Conservation (phyloP, 164 flowering plant species). For the Magnolia sinica region DNA sequence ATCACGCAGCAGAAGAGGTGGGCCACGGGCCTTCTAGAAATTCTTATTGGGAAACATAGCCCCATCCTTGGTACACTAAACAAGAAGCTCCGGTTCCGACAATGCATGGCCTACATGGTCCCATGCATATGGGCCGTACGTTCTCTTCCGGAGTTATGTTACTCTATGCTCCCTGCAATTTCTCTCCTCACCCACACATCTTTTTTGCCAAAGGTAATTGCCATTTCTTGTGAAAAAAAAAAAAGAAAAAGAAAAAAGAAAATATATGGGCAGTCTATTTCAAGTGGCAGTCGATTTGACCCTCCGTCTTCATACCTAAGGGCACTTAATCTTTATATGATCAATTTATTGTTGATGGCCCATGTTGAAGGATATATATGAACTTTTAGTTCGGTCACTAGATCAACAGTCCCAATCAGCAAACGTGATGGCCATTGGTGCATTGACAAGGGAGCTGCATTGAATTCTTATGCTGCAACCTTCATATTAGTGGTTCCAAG, state of each 20-base stretch:
- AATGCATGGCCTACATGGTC: constrained; percentile 33
- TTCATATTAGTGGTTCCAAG: too few relatives aligned
- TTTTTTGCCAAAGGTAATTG: constrained; percentile 52
- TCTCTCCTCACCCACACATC: constrained; percentile 43
- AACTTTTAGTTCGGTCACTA: too few relatives aligned
- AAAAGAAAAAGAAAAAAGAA: neutral
- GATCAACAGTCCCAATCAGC: too few relatives aligned
- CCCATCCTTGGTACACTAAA: constrained; percentile 30
- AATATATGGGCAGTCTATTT: neutral
- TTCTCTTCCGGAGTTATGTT: constrained; percentile 49
- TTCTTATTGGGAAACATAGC: constrained; percentile 30
- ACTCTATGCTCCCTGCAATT: constrained; percentile 49
- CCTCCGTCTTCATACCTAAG: neutral
- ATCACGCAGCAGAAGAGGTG: constrained; percentile 56
- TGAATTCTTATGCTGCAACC: too few relatives aligned
- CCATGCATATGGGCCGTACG: constrained; percentile 25
- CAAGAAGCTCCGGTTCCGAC: constrained; percentile 40
- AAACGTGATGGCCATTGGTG: too few relatives aligned
- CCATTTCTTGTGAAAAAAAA: neutral
- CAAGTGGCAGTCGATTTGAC: neutral
- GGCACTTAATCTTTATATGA: too few relatives aligned
- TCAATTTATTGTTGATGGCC: too few relatives aligned
- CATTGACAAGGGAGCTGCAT: too few relatives aligned
- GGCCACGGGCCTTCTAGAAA: constrained; percentile 56
- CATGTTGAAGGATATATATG: too few relatives aligned